phyloP scores from a whole-genome alignment of 2,329 filamentous ascomycete species.

The Botrytis medusae region DNA sequence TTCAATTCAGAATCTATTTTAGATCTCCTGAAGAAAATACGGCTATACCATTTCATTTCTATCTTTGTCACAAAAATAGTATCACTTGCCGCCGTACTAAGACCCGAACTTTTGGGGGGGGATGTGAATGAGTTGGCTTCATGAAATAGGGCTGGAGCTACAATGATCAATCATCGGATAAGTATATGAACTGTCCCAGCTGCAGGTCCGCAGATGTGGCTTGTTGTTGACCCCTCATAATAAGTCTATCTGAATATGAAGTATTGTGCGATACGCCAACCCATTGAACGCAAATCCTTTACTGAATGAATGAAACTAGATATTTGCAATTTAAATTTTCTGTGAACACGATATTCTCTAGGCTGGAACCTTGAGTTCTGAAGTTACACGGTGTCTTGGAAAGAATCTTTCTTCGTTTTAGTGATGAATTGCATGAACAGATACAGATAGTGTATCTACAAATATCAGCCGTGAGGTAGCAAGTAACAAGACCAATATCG shows the following conservation, averaged over 20 bases:
- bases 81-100: slow-evolving; percentile 6
- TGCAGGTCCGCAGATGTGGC: slow-evolving; percentile 6
- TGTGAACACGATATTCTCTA: background rate
- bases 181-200: slow-evolving; percentile 8
- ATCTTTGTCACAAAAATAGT: background rate
- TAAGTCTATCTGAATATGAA: background rate
- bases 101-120: background rate
- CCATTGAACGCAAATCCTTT: background rate
- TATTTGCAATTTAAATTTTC: background rate
- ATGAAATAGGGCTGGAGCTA: slow-evolving; percentile 19
- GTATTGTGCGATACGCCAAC: slow-evolving; percentile 2
- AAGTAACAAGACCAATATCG: background rate
- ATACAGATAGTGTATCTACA: slow-evolving; percentile 1
- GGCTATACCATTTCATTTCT: background rate
- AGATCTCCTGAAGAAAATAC: background rate
- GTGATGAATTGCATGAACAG: slow-evolving; percentile 5
- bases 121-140: slow-evolving; percentile 1
- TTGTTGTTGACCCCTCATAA: slow-evolving; percentile 3
- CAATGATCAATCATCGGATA: background rate
- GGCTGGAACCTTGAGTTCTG: slow-evolving; percentile 4
- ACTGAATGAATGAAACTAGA: background rate
- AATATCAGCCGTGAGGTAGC: slow-evolving; percentile 15
- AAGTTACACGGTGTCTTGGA: slow-evolving; percentile 17
- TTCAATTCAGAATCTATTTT: background rate
- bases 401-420: slow-evolving; percentile 4